A percentile compares a stretch with the other conserved stretches of the same genome.
These are phyloP conservation scores for Nigrospora oryzae DNA, from an alignment of 2,329 filamentous ascomycete genomes.

Conservation along the genomic window DNA sequence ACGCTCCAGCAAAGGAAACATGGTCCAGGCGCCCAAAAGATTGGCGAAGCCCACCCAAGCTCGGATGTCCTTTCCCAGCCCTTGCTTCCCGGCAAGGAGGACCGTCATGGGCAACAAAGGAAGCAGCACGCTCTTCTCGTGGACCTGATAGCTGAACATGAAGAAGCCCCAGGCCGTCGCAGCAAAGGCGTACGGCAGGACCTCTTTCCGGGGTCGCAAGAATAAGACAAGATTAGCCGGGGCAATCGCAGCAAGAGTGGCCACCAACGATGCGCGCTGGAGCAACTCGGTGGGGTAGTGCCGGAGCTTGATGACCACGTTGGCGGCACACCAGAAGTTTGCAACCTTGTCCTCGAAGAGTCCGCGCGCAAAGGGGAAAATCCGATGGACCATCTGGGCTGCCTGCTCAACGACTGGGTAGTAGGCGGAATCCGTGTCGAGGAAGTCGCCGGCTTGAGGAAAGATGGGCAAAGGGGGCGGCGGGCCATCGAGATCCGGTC, in stretches of 20 bases:
- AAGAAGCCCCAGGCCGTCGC: conserved; percentile 95
- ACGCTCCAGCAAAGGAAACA: conserved; percentile 82
- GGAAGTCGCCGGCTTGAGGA: conserved; percentile 44
- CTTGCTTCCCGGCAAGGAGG: conserved; percentile 69
- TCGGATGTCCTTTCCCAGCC: conserved; percentile 65
- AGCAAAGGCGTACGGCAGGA: conserved; percentile 73
- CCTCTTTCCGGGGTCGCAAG: conserved; percentile 64
- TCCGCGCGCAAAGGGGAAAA: conserved; percentile 93
- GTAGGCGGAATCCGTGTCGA: conserved; percentile 59
- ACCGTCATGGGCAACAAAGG: conserved; percentile 91
- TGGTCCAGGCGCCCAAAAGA: conserved; percentile 79
- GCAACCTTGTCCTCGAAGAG: conserved; percentile 98
- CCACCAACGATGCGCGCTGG: conserved; percentile 64
- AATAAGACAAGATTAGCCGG: conserved; percentile 76
- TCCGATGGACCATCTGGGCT: conserved; percentile 77
- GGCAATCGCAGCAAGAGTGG: conserved; percentile 68
- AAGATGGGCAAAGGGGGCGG: conserved; percentile 56
- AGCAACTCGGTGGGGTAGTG: conserved; percentile 63
- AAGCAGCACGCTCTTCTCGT: conserved; percentile 93
- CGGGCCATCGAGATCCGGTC: conserved; percentile 47
- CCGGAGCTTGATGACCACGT: conserved; percentile 81
- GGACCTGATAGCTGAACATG: conserved; percentile 94
- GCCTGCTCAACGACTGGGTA: conserved; percentile 73
- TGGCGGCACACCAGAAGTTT: conserved; percentile 93
- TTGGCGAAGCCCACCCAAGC: conserved; percentile 98